phyloP scores from a whole-genome alignment of 2,329 filamentous ascomycete genomes.

The Cercospora janseana region DNA sequence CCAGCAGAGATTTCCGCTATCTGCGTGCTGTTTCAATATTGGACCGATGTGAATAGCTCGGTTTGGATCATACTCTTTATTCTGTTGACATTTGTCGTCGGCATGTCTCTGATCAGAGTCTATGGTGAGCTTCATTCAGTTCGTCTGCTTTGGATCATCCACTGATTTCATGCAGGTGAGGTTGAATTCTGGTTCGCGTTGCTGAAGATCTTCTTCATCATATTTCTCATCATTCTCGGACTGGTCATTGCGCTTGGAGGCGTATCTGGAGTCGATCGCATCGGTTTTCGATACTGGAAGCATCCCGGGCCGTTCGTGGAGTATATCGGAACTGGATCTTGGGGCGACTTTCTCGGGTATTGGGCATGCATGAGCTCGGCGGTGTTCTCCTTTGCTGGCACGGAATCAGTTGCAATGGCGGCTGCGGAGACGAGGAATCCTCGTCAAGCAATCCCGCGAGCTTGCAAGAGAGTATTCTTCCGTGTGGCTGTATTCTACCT shows the following conservation, averaged over 20 bases:
- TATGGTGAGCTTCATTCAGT: constrained; percentile 37
- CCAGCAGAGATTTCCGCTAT: constrained; percentile 37
- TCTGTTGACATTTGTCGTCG: constrained; percentile 36
- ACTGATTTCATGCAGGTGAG: constrained; percentile 30
- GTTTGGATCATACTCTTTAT: constrained; percentile 39
- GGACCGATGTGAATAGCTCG: constrained; percentile 36
- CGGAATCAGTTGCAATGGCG: constrained; percentile 30
- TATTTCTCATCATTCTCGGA: constrained; percentile 46
- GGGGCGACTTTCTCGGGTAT: constrained; percentile 46
- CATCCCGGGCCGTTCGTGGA: constrained; percentile 45
- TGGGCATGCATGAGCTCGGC: constrained; percentile 31
- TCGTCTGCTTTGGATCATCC: background rate
- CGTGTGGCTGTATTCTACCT: constrained; percentile 41
- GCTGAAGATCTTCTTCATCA: constrained; percentile 47
- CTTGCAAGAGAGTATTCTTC: constrained; percentile 28
- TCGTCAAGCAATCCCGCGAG: constrained; percentile 28
- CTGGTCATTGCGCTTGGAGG: constrained; percentile 46
- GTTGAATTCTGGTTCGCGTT: constrained; percentile 50
- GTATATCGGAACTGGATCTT: constrained; percentile 38
- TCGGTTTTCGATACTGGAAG: constrained; percentile 49
- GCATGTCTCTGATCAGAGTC: constrained; percentile 38
- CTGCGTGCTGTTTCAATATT: constrained; percentile 34
- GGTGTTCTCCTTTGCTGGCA: constrained; percentile 29
- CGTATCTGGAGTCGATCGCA: constrained; percentile 41
- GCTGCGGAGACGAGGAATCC: constrained; percentile 31